Conservation (phyloP, 768 basidiomycete genomes). For the Phanerochaete carnosa region DNA sequence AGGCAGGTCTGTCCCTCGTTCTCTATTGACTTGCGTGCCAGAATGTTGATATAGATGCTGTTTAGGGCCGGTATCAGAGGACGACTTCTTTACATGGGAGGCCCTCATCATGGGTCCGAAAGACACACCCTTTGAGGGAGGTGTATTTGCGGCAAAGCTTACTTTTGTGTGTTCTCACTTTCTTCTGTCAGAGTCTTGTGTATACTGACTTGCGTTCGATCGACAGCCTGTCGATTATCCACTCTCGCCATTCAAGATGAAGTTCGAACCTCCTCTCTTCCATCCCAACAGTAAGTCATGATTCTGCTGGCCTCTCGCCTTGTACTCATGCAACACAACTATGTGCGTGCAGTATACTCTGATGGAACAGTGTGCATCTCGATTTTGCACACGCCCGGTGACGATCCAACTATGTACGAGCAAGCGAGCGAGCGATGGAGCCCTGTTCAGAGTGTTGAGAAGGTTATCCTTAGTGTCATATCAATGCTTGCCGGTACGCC, state of each 20-base stretch:
- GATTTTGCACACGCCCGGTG: constrained; percentile 92
- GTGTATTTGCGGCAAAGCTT: constrained; percentile 88
- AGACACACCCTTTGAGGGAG: constrained; percentile 96
- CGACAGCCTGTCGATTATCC: constrained; percentile 88
- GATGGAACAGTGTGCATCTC: constrained; percentile 98
- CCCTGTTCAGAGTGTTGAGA: constrained; percentile 98
- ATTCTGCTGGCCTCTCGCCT: not conserved
- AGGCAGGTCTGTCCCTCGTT: constrained; percentile 57
- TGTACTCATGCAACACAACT: not conserved
- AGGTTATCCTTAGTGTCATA: constrained; percentile 92
- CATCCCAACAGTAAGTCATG: constrained; percentile 88
- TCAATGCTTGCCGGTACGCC: constrained; percentile 90
- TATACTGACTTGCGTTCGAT: not conserved
- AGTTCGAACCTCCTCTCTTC: constrained; percentile 93
- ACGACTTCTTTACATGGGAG: constrained; percentile 96
- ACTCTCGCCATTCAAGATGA: constrained; percentile 99
- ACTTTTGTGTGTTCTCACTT: constrained; percentile 68
- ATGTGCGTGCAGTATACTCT: constrained; percentile 70
- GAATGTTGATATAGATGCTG: not conserved
- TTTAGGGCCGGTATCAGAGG: constrained; percentile 82
- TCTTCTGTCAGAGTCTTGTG: not conserved
- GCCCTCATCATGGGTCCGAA: constrained; percentile 91
- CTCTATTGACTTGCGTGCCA: not conserved
- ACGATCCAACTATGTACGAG: constrained; percentile 92
- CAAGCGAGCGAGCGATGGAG: constrained; percentile 96